These are phyloP conservation scores for Mortierella polycephala DNA, from an alignment of 371 early-diverging fungal species.

Conservation along the genomic window DNA sequence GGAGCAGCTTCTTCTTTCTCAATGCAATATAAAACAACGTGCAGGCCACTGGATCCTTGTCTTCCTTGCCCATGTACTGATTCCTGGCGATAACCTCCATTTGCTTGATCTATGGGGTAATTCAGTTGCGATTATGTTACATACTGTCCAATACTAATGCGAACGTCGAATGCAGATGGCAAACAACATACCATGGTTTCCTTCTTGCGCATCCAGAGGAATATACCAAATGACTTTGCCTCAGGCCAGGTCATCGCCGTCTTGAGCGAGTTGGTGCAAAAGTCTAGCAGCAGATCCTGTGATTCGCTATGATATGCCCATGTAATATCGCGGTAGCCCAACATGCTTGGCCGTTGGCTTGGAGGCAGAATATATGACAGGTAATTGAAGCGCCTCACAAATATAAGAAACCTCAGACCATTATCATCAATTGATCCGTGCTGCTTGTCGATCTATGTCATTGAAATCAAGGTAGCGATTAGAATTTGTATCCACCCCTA, in stretches of 20 bases:
- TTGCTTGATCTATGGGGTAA: conserved; percentile 64
- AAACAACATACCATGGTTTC: conserved; percentile 72
- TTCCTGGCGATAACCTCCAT: conserved; percentile 89
- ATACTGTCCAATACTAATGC: background rate
- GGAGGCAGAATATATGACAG: conserved; percentile 56
- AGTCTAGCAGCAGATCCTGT: conserved; percentile 83
- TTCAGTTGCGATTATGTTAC: background rate
- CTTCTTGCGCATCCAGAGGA: conserved; percentile 85
- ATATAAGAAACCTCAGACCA: conserved; percentile 85
- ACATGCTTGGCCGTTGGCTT: conserved; percentile 51
- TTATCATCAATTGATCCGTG: conserved; percentile 86
- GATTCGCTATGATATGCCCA: conserved; percentile 94
- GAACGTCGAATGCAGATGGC: background rate
- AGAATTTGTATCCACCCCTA: too few relatives aligned
- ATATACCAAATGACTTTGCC: conserved; percentile 83
- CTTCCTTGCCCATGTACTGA: conserved; percentile 81
- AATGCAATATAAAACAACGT: conserved; percentile 89
- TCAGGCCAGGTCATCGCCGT: conserved; percentile 83
- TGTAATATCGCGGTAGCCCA: conserved; percentile 78
- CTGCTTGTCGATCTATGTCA: conserved; percentile 70
- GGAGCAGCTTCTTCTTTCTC: conserved; percentile 85
- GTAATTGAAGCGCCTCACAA: conserved; percentile 77
- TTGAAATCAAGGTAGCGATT: conserved; percentile 9
- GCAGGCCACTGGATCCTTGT: conserved; percentile 86
- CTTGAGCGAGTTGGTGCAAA: conserved; percentile 65